Evolutionary conservation across 371 early-diverging fungal genomes (phyloP).

Genomic region (Mortierella sp.): DNA sequence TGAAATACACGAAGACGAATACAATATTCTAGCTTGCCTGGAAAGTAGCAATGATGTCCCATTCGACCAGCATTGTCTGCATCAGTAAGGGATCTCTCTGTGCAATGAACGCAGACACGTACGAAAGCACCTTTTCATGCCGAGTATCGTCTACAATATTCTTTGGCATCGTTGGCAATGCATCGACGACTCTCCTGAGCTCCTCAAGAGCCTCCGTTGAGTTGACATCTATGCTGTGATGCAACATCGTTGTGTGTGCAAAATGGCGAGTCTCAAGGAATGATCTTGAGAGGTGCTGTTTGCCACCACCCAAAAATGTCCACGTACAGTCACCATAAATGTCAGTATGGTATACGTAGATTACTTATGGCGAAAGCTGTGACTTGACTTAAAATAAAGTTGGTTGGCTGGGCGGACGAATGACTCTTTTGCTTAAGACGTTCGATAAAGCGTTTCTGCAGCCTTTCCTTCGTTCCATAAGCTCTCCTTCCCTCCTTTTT

Average conservation of each 20-base stretch:
- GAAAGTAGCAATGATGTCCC: constrained; percentile 49
- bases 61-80: constrained; percentile 39
- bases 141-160: constrained; percentile 70
- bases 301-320: too few relatives aligned
- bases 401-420: too few relatives aligned
- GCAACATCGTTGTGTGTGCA: constrained; percentile 10
- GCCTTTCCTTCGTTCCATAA: too few relatives aligned
- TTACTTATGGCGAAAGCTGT: too few relatives aligned
- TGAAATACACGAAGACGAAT: not conserved
- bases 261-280: too few relatives aligned
- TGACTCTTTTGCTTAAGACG: too few relatives aligned
- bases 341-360: too few relatives aligned
- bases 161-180: constrained; percentile 64
- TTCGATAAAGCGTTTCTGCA: too few relatives aligned
- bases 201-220: constrained; percentile 45
- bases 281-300: too few relatives aligned
- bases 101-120: constrained; percentile 58
- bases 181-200: constrained; percentile 58
- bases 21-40: constrained; percentile 20
- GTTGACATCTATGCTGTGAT: constrained; percentile 13
- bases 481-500: too few relatives aligned
- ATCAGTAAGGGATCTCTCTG: constrained; percentile 41
- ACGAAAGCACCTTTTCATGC: constrained; percentile 69
- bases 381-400: too few relatives aligned
- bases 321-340: too few relatives aligned